Conservation (phyloP, 2,329 filamentous ascomycete genomes). For the Verticillium albo-atrum region DNA sequence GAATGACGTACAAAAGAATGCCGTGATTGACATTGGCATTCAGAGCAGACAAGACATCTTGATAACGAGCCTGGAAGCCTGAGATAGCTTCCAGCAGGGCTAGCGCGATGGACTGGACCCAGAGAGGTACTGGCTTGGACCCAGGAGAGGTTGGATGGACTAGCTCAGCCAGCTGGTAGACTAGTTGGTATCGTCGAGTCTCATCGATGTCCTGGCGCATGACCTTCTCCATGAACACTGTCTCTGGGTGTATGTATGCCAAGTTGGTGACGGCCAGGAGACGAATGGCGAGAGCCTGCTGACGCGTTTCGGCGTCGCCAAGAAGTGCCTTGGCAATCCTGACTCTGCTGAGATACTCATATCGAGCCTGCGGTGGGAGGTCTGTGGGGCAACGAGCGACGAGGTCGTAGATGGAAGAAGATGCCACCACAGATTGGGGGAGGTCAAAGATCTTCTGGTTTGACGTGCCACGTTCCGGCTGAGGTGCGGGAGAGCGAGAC, state of each 20-base stretch:
- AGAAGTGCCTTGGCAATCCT: slow-evolving; percentile 78
- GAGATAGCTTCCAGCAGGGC: slow-evolving; percentile 81
- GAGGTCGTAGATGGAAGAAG: slow-evolving; percentile 51
- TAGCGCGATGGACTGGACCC: slow-evolving; percentile 78
- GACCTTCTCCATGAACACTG: slow-evolving; percentile 79
- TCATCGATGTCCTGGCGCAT: slow-evolving; percentile 86
- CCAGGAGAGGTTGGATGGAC: slow-evolving; percentile 77
- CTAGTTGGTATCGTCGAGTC: slow-evolving; percentile 80
- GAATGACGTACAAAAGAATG: slow-evolving; percentile 85
- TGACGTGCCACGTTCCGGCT: slow-evolving; percentile 26
- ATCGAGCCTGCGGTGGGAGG: slow-evolving; percentile 68
- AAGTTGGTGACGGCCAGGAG: slow-evolving; percentile 86
- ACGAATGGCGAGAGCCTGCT: slow-evolving; percentile 74
- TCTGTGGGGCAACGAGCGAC: slow-evolving; percentile 53
- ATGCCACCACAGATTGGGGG: slow-evolving; percentile 48
- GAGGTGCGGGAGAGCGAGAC: slow-evolving; percentile 34
- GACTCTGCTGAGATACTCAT: slow-evolving; percentile 80
- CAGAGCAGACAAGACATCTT: slow-evolving; percentile 84
- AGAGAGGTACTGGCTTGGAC: slow-evolving; percentile 62
- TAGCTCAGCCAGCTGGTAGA: slow-evolving; percentile 88
- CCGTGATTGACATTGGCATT: slow-evolving; percentile 96
- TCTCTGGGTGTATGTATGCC: slow-evolving; percentile 81
- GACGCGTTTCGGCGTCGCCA: slow-evolving; percentile 60
- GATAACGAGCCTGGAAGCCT: slow-evolving; percentile 68
- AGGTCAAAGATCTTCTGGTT: slow-evolving; percentile 62